A percentile compares a stretch with the other conserved stretches of the same genome.
Conservation (phyloP, 2,329 filamentous ascomycete genomes). For the Xylaria polymorpha region DNA sequence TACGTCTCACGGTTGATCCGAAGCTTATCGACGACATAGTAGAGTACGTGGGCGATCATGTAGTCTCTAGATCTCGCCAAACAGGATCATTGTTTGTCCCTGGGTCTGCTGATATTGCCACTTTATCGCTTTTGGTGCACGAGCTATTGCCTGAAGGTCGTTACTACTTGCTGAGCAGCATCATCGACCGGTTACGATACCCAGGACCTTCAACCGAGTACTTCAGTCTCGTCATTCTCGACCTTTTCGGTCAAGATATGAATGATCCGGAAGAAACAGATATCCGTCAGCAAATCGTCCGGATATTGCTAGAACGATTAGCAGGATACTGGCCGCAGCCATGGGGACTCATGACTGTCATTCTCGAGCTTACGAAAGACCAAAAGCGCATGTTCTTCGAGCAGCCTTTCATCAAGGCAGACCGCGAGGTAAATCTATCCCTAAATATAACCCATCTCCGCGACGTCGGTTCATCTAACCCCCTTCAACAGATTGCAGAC, state of each 20-base stretch:
- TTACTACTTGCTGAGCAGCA: conserved; percentile 85
- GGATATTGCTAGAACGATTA: conserved; percentile 87
- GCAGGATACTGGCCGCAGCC: conserved; percentile 92
- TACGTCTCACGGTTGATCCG: conserved; percentile 75
- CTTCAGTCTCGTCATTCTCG: conserved; percentile 86
- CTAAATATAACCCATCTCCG: background rate
- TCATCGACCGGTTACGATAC: conserved; percentile 91
- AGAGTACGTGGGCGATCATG: conserved; percentile 82
- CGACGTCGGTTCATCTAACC: conserved; percentile 19
- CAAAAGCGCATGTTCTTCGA: conserved; percentile 92
- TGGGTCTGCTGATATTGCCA: conserved; percentile 73
- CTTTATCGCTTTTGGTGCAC: conserved; percentile 81
- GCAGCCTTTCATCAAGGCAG: conserved; percentile 88
- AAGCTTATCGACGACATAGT: conserved; percentile 83
- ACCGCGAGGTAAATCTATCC: conserved; percentile 75
- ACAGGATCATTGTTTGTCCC: conserved; percentile 72
- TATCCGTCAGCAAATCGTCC: conserved; percentile 89
- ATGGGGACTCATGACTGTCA: conserved; percentile 91
- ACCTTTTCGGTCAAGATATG: conserved; percentile 83
- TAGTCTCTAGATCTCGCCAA: conserved; percentile 70
- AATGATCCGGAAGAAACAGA: conserved; percentile 80
- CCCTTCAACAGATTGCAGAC: conserved; percentile 45
- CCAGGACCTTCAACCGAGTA: conserved; percentile 92
- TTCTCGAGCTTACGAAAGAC: conserved; percentile 92
- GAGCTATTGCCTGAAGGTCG: conserved; percentile 80